These are phyloP conservation scores for Trematosphaeria pertusa DNA, from an alignment of 2,329 filamentous ascomycete genomes.

Conservation along the genomic window DNA sequence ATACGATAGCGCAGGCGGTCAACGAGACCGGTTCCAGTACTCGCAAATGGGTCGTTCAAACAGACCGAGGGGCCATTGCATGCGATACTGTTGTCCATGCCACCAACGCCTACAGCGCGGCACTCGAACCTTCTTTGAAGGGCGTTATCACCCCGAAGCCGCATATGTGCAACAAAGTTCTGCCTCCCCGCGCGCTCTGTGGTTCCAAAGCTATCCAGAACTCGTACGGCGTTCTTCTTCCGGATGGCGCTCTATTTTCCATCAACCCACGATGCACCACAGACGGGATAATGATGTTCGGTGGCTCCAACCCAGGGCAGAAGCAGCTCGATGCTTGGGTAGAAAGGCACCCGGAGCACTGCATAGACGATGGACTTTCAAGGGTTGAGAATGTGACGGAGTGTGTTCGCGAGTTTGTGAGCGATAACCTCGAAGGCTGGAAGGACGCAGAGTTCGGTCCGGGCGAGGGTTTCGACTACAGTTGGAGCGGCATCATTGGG, in stretches of 20 bases:
- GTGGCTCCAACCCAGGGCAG: slow-evolving; percentile 43
- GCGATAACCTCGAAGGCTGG: slow-evolving; percentile 35
- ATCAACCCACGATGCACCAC: slow-evolving; percentile 42
- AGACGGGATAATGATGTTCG: slow-evolving; percentile 43
- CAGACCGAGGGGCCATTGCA: slow-evolving; percentile 25
- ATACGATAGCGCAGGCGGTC: slow-evolving; percentile 24
- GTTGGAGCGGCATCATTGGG: slow-evolving; percentile 38
- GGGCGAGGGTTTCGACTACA: slow-evolving; percentile 38
- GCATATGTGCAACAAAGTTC: slow-evolving; percentile 35
- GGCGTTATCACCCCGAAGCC: slow-evolving; percentile 36
- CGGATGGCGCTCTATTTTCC: slow-evolving; percentile 36
- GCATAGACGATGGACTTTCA: slow-evolving; percentile 38
- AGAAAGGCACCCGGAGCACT: slow-evolving; percentile 34
- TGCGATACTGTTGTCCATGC: slow-evolving; percentile 32
- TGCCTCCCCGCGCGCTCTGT: slow-evolving; percentile 26
- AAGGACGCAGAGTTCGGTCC: slow-evolving; percentile 30
- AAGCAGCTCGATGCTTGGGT: slow-evolving; percentile 38
- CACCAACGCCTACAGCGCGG: slow-evolving; percentile 35
- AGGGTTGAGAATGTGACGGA: slow-evolving; percentile 32
- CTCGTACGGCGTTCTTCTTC: slow-evolving; percentile 41
- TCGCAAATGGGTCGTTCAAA: slow-evolving; percentile 26
- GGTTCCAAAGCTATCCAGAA: slow-evolving; percentile 33
- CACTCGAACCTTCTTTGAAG: slow-evolving; percentile 26
- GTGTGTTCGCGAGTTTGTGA: slow-evolving; percentile 32
- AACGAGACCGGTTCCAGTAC: neutral